Conservation (phyloP, 2,329 filamentous ascomycete species). For the Fusarium solani-melongenae region DNA sequence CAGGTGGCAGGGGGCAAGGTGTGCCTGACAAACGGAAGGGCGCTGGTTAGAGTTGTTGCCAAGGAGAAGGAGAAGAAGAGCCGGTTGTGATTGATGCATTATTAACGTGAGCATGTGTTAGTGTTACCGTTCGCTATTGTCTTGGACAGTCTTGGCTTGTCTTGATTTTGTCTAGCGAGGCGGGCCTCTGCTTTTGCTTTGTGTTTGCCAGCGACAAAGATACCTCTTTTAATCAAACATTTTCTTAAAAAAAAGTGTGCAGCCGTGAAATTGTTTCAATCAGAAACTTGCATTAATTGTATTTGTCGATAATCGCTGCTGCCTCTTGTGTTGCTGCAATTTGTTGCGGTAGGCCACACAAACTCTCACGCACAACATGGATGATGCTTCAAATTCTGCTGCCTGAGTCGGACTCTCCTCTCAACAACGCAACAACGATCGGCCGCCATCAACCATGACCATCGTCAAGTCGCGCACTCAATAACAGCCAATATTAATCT, state of each 20-base stretch:
- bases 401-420: slow-evolving; percentile 11
- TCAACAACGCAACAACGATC: slow-evolving; percentile 1
- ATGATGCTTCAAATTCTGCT: slow-evolving; percentile 27
- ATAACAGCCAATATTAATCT: neutral
- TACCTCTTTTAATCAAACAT: neutral
- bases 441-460: neutral
- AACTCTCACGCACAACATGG: neutral
- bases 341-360: neutral
- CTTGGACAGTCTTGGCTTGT: neutral
- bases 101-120: neutral
- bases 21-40: slow-evolving; percentile 87
- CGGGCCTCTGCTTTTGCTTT: neutral
- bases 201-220: neutral
- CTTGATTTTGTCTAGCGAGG: neutral
- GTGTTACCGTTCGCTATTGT: neutral
- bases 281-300: neutral
- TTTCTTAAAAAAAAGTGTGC: neutral
- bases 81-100: neutral
- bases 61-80: neutral
- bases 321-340: neutral
- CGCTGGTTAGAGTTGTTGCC: slow-evolving; percentile 63
- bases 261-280: neutral
- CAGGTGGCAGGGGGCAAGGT: slow-evolving; percentile 84
- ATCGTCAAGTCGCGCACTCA: neutral
- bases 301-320: neutral